A percentile compares a stretch with the other conserved stretches of the same genome.
Evolutionary conservation across 1,139 yeast genomes (phyloP).

Genomic region (Zhuliangozyma blackwelliae): DNA sequence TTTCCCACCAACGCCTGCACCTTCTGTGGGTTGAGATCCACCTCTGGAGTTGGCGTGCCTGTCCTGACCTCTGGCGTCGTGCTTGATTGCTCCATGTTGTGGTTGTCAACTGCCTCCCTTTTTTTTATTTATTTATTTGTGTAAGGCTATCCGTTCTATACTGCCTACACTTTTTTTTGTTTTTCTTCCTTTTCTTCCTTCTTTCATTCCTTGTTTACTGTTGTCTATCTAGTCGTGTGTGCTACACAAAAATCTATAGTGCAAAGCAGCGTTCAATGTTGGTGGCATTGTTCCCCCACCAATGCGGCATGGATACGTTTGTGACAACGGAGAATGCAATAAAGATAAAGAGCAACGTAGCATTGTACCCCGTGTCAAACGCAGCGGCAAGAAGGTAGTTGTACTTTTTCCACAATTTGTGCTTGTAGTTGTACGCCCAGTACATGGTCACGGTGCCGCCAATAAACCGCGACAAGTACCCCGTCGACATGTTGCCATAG

Average conservation of each 20-base stretch:
- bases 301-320: slow-evolving; percentile 31
- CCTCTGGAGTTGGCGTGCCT: slow-evolving; percentile 11
- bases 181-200: too few relatives aligned
- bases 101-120: neutral
- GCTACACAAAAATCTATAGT: neutral
- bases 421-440: slow-evolving; percentile 35
- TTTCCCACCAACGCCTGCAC: slow-evolving; percentile 8
- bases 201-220: too few relatives aligned
- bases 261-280: slow-evolving; percentile 45
- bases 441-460: slow-evolving; percentile 46
- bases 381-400: slow-evolving; percentile 49
- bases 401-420: slow-evolving; percentile 36
- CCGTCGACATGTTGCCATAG: slow-evolving; percentile 50
- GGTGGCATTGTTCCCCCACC: slow-evolving; percentile 47
- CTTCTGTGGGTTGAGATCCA: slow-evolving; percentile 12
- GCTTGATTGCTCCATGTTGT: slow-evolving; percentile 1
- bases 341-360: slow-evolving; percentile 36
- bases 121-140: too few relatives aligned
- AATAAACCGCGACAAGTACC: slow-evolving; percentile 42
- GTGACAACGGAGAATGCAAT: slow-evolving; percentile 28
- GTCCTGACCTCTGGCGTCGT: neutral
- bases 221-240: neutral
- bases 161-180: too few relatives aligned
- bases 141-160: too few relatives aligned
- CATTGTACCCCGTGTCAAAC: slow-evolving; percentile 46